phyloP scores from a whole-genome alignment of 345 rosid species.

The Cardamine resedifolia region DNA sequence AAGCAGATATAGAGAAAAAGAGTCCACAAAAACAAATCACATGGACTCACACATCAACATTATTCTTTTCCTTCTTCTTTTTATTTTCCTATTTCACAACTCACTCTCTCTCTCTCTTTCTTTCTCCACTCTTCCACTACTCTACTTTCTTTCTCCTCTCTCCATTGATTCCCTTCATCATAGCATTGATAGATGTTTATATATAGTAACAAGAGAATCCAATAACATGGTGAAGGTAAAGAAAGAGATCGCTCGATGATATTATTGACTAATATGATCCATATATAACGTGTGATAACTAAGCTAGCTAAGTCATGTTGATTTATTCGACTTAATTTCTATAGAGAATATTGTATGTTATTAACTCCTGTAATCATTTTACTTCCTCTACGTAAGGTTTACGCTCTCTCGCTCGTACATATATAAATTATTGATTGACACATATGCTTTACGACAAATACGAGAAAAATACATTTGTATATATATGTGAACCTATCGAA shows the following conservation, averaged over 20 bases:
- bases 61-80: slow-evolving; percentile 5
- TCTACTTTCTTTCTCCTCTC: background rate
- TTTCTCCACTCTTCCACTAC: background rate
- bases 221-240: background rate
- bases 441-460: background rate
- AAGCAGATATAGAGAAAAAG: slow-evolving; percentile 13
- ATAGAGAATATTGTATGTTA: background rate
- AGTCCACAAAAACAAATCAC: slow-evolving; percentile 30
- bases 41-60: slow-evolving; percentile 34
- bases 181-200: background rate
- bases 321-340: background rate
- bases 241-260: background rate
- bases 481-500: background rate
- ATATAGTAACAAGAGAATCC: background rate
- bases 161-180: background rate
- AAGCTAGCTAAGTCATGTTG: background rate
- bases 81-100: background rate
- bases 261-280: background rate
- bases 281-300: background rate
- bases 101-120: background rate
- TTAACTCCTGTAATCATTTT: background rate
- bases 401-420: background rate
- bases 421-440: background rate
- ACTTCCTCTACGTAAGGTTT: background rate
- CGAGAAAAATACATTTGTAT: background rate